A percentile compares a stretch with the other conserved stretches of the same genome.
These are phyloP conservation scores for Gossypium herbaceum DNA, from an alignment of 345 rosid species.

Conservation along the genomic window DNA sequence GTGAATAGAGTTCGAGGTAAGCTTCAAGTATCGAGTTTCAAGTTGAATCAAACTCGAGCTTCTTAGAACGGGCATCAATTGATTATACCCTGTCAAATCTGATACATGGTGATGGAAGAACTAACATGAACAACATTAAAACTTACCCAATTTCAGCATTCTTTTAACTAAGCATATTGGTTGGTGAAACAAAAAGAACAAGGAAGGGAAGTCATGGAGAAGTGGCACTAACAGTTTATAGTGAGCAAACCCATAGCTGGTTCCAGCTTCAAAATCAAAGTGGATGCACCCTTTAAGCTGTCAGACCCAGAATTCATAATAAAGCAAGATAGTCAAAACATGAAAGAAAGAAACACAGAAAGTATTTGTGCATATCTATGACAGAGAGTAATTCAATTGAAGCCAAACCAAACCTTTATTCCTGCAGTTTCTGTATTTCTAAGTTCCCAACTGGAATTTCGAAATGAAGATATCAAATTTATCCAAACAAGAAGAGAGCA, in stretches of 20 bases:
- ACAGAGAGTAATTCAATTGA: background rate
- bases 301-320: background rate
- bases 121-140: background rate
- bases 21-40: background rate
- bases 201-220: background rate
- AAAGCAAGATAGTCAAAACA: background rate
- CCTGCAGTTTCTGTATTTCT: background rate
- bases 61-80: background rate
- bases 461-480: background rate
- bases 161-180: background rate
- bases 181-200: slow-evolving; percentile 3
- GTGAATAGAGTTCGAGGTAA: background rate
- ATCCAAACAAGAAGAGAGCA: background rate
- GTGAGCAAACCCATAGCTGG: slow-evolving; percentile 26
- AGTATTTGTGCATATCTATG: background rate
- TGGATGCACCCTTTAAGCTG: slow-evolving; percentile 13
- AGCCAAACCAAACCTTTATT: slow-evolving; percentile 7
- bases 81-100: background rate
- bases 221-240: slow-evolving; percentile 8
- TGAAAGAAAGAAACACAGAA: background rate
- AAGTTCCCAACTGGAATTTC: background rate
- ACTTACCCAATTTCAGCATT: background rate
- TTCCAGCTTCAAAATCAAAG: slow-evolving; percentile 11
- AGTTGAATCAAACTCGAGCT: background rate
- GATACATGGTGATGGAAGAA: background rate